A percentile compares a stretch with the other conserved stretches of the same genome.
phyloP scores from a whole-genome alignment of 352 stramenopile genomes.

The Phytophthora nicotianae region DNA sequence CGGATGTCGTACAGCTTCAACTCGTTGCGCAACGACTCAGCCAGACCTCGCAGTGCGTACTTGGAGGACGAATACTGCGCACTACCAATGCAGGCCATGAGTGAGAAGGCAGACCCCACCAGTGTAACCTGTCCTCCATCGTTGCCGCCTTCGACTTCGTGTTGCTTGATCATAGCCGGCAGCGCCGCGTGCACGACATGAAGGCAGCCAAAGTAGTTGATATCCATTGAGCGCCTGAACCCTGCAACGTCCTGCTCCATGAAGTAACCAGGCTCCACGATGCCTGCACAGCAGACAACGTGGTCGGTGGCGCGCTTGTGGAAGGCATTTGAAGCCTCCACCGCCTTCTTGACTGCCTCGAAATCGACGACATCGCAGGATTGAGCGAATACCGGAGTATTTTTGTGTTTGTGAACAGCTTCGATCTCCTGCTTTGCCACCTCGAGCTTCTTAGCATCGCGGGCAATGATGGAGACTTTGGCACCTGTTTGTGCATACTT shows the following conservation, averaged over 20 bases:
- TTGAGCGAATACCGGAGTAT: conserved; percentile 40
- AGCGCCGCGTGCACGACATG: conserved; percentile 52
- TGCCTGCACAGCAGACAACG: conserved; percentile 58
- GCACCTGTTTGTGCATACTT: conserved; percentile 46
- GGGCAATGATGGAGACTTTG: conserved; percentile 53
- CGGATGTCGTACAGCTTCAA: conserved; percentile 43
- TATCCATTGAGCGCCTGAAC: conserved; percentile 52
- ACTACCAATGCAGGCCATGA: conserved; percentile 56
- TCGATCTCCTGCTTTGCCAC: conserved; percentile 44
- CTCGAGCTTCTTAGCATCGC: conserved; percentile 37
- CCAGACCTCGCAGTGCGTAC: conserved; percentile 62
- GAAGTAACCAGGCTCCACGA: conserved; percentile 53
- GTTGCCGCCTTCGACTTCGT: conserved; percentile 23
- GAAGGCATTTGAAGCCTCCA: conserved; percentile 51
- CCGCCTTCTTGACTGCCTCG: conserved; percentile 38
- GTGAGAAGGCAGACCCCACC: conserved; percentile 49
- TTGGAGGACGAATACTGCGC: conserved; percentile 50
- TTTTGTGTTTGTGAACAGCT: conserved; percentile 23
- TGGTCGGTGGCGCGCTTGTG: conserved; percentile 50
- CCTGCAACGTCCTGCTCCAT: conserved; percentile 49
- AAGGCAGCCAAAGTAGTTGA: conserved; percentile 68
- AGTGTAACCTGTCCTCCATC: conserved; percentile 46
- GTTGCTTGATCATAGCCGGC: conserved; percentile 45
- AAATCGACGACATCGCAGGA: conserved; percentile 55
- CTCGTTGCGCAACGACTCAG: conserved; percentile 60